Conservation (phyloP, 306 rosid species). For the Prosopis cineraria region DNA sequence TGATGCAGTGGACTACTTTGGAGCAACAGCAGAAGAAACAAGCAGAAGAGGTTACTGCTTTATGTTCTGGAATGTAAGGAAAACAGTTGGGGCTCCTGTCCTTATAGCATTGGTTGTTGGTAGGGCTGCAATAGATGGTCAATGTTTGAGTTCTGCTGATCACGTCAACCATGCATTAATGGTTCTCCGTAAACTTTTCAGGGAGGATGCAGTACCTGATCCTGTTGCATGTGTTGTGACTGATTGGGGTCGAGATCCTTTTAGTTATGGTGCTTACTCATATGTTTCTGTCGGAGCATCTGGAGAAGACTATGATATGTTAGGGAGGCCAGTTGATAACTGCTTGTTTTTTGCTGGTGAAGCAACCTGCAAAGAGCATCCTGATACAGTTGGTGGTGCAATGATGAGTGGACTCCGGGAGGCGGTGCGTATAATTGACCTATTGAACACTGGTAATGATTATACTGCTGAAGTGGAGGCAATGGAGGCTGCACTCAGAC, state of each 20-base stretch:
- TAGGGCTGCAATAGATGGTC: constrained; percentile 93
- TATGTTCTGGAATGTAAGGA: constrained; percentile 98
- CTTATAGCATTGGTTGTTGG: constrained; percentile 97
- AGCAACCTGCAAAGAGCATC: constrained; percentile 99
- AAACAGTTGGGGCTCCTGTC: constrained; percentile 98
- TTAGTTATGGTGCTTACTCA: constrained; percentile 94
- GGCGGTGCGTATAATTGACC: constrained; percentile 91
- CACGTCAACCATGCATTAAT: constrained; percentile 84
- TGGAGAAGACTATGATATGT: constrained; percentile 93
- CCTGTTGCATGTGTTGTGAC: constrained; percentile 94
- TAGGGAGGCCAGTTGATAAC: constrained; percentile 89
- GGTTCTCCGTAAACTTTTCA: constrained; percentile 95
- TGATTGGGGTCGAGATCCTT: constrained; percentile 99
- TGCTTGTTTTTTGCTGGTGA: constrained; percentile 99
- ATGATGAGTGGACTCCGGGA: constrained; percentile 99
- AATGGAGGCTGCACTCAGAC: constrained; percentile 82
- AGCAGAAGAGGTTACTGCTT: constrained; percentile 88
- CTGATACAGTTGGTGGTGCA: constrained; percentile 99
- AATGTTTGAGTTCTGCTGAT: constrained; percentile 65
- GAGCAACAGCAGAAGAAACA: constrained; percentile 97
- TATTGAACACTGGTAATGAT: constrained; percentile 82
- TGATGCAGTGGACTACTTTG: constrained; percentile 97
- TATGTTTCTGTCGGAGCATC: constrained; percentile 97
- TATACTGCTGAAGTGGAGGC: constrained; percentile 89
- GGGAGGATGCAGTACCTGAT: constrained; percentile 84